A percentile compares a stretch with the other conserved stretches of the same genome.
phyloP scores from a whole-genome alignment of 2,329 filamentous ascomycete species.

The Zelopaecilomyces penicillatus region DNA sequence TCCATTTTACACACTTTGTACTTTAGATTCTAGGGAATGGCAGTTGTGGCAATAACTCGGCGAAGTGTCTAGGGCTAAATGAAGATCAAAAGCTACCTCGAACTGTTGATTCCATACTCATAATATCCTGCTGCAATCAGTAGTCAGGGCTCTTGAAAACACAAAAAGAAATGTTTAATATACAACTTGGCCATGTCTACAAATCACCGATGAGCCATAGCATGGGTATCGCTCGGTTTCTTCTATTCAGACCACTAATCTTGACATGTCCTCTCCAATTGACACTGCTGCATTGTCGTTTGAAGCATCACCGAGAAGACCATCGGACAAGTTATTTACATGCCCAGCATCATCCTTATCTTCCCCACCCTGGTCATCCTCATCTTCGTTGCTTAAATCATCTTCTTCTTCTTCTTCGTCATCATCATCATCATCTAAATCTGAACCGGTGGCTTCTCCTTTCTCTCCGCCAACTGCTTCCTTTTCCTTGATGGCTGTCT shows the following conservation, averaged over 20 bases:
- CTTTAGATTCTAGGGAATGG: constrained; percentile 27
- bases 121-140: too few species aligned
- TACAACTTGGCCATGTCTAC: too few species aligned
- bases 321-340: constrained; percentile 2
- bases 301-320: constrained; percentile 1
- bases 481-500: constrained; percentile 80
- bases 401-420: constrained; percentile 22
- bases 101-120: too few species aligned
- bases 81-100: constrained; percentile 11
- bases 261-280: constrained; percentile 21
- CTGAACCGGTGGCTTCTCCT: constrained; percentile 17
- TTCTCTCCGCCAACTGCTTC: constrained; percentile 37
- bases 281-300: constrained; percentile 5
- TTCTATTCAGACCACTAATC: constrained; percentile 18
- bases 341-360: constrained; percentile 12
- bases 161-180: too few species aligned
- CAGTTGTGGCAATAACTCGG: constrained; percentile 15
- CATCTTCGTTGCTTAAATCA: constrained; percentile 19
- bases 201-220: too few species aligned
- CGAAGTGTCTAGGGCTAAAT: constrained; percentile 15
- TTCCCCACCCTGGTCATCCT: constrained; percentile 17
- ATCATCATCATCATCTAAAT: constrained; percentile 11
- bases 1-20: constrained; percentile 31
- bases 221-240: constrained; percentile 15
- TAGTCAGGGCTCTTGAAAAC: too few species aligned